Evolutionary conservation across 1,139 yeast species (phyloP), one percentile per base, ranked within the genome.

Genomic region (Hanseniaspora gamundiae): DNA sequence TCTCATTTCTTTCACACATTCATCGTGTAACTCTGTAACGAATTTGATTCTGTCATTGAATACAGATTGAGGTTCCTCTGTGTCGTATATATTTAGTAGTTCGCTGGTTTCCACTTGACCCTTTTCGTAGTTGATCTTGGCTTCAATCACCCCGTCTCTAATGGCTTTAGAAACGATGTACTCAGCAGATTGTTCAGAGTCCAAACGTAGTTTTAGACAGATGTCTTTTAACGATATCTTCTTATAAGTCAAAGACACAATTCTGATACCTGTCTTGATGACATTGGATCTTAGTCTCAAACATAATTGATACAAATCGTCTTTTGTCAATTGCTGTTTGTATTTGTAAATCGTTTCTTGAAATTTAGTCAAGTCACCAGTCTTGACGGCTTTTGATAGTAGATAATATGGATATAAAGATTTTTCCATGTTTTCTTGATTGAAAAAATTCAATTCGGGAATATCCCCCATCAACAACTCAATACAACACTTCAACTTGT

Each of bases 131-230:
- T 91, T 85, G 52, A 93, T 82, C 44, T 79, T 77, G 4, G 98
- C 98, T 58, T 91, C 98, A 61, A 93, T 86, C 43, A 93, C 98
- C 45, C 95, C 96, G 62, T 93, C 99, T 58, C 95, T 79, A 49
- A 93, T 91, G 30, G 97, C 94, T 67, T 93, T 91, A 35, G 95
- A 85, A 30, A 91, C 95, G 60, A 91, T 88, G 61, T 91, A 93
- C 66, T 93, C 99, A 1, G 96, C 94, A 54, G 88, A 80, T 60
- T 91, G 91, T 66, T 93, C 99, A 35, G 91, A 80, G 56, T 91
- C 98, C 52, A 93, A 74, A 53, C 84, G 91, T 57, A 93, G 74
- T 60, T 91, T 85, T 57, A 91, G 75, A 65, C 98, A 93, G 43
- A 77, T 76, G 60, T 93, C 98, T 65, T 83, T 84, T 57, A 93